Evolutionary conservation across 2,329 filamentous ascomycete species (phyloP), one percentile per base, ranked within the genome.

Genomic region (Cladosporium oxysporum): DNA sequence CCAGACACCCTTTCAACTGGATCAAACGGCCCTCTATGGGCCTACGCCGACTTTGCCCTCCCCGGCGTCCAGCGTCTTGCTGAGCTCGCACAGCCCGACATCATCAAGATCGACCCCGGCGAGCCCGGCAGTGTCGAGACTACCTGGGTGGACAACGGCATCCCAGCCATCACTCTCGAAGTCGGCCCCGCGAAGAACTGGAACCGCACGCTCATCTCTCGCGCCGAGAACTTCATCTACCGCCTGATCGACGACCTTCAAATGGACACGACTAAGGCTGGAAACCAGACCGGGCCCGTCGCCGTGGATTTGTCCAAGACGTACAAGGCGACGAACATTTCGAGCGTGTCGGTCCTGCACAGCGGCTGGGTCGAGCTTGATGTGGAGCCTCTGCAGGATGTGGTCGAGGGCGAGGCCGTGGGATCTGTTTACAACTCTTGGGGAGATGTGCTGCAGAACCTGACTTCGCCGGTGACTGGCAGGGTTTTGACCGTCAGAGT

Each of bases 101-200:
- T 76, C 18, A 71, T 80, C 35, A 80, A 79, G 67, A 76, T 79
- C 62, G 78, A 79, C 29, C 68, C 72, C 14, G 78, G 78, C 35
- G 76, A 79, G 71, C 75, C 76, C 2, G 78, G 78, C 33, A 75
- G 72, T 33, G 78, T 80, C 55, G 77, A 80, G 62, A 79, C 77
- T 2, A 78, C 77, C 0, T 79, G 76, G 53, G 73, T 80, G 5
- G 69, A 74, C 59, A 70, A 75, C 65, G 69, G 71, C 5, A 70
- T 79, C 14, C 77, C 78, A 0, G 74, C 77, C 6, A 73, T 79
- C 49, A 80, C 78, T 0, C 74, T 79, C 8, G 77, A 80, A 61
- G 77, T 78, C 68, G 78, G 77, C 1, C 71, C 75, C 14, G 76
- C 78, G 0, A 79, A 78, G 55, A 70, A 76, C 23, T 80, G 78